Evolutionary conservation across 305 asterid genomes (phyloP).

Genomic region (Euphrasia arctica): DNA sequence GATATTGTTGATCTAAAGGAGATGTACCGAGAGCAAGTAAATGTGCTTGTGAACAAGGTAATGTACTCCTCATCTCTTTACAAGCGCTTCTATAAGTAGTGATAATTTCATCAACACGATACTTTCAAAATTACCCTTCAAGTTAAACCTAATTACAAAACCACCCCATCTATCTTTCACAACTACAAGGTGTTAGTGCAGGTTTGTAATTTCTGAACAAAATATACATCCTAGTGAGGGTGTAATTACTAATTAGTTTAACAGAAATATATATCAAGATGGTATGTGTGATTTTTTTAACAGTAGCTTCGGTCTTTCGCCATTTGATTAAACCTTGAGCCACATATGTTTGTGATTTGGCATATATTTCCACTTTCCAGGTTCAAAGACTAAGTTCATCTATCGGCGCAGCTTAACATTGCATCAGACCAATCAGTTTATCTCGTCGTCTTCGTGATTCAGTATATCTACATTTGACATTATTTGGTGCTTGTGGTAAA

Average conservation of each 20-base stretch:
- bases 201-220: no score
- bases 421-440: slow-evolving; percentile 20
- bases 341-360: slow-evolving; percentile 1
- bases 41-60: slow-evolving; percentile 93
- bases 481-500: slow-evolving; percentile 20
- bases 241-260: no score
- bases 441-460: slow-evolving; percentile 21
- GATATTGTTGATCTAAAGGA: slow-evolving; percentile 93
- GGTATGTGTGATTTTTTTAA: no score
- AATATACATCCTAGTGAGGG: no score
- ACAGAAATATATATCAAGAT: no score
- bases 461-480: background rate
- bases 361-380: slow-evolving; percentile 38
- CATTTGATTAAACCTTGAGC: background rate
- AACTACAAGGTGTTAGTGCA: no score
- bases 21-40: slow-evolving; percentile 99
- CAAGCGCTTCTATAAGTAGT: background rate
- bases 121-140: no score
- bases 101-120: background rate
- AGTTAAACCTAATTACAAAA: no score
- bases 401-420: slow-evolving; percentile 34
- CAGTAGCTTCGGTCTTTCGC: no score
- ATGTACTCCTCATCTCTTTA: background rate
- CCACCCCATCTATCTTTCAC: no score
- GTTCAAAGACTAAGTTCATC: slow-evolving; percentile 70